A percentile compares a stretch with the other conserved stretches of the same genome.
These are phyloP conservation scores for Cymbopogon citratus DNA, from an alignment of 176 grass and related monocot genomes.

Conservation along the genomic window DNA sequence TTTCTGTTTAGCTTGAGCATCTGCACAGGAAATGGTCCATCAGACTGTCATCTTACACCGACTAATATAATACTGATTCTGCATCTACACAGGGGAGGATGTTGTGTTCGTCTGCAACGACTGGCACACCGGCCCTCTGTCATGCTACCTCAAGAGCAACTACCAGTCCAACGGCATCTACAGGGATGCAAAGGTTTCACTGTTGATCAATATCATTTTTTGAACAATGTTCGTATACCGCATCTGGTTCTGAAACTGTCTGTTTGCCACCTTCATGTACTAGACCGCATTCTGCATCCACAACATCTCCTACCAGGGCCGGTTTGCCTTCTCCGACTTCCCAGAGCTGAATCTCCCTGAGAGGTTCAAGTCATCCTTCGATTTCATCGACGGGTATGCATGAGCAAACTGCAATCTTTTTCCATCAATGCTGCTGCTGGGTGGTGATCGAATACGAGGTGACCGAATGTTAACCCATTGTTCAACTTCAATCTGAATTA, in stretches of 20 bases:
- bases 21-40: background rate
- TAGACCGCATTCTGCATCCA: constrained; percentile 98
- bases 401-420: background rate
- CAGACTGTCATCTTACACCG: background rate
- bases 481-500: background rate
- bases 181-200: constrained; percentile 55
- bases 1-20: background rate
- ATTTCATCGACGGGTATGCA: constrained; percentile 70
- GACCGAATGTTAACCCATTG: background rate
- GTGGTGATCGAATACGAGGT: too few relatives aligned
- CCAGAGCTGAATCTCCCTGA: constrained; percentile 62
- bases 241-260: constrained; percentile 13
- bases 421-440: background rate
- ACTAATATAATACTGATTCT: background rate
- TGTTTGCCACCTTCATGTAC: background rate
- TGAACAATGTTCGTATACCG: background rate
- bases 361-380: constrained; percentile 71
- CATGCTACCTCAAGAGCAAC: constrained; percentile 77
- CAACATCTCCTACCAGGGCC: constrained; percentile 92
- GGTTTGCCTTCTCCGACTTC: constrained; percentile 55
- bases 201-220: too few relatives aligned
- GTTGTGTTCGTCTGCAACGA: constrained; percentile 90
- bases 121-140: constrained; percentile 79
- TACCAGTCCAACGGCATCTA: constrained; percentile 76
- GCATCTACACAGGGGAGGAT: constrained; percentile 52